Evolutionary conservation across 805 yeast species (phyloP).

Genomic region (Wickerhamiella galacta): DNA sequence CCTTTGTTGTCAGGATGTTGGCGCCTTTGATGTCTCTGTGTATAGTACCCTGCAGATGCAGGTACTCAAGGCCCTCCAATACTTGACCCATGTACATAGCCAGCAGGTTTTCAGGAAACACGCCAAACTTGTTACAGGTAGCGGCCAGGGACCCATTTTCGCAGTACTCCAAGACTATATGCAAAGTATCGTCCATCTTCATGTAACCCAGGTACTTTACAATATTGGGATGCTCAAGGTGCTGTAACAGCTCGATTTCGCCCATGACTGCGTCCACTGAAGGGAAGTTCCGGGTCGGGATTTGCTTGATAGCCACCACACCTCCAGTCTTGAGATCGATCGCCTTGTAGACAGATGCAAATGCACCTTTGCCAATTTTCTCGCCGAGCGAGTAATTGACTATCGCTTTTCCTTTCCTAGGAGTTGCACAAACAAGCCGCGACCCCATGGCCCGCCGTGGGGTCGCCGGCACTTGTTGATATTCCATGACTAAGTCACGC

Average conservation of each 20-base stretch:
- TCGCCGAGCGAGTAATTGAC: constrained; percentile 27
- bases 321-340: constrained; percentile 46
- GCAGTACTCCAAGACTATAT: constrained; percentile 45
- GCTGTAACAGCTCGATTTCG: constrained; percentile 50
- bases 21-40: constrained; percentile 71
- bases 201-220: constrained; percentile 56
- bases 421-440: constrained; percentile 14
- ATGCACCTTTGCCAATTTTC: constrained; percentile 79
- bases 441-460: constrained; percentile 13
- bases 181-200: constrained; percentile 34
- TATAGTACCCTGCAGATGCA: constrained; percentile 58
- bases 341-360: constrained; percentile 72
- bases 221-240: constrained; percentile 47
- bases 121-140: constrained; percentile 33
- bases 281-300: constrained; percentile 31
- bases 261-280: constrained; percentile 34
- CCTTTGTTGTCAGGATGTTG: constrained; percentile 43
- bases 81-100: constrained; percentile 36
- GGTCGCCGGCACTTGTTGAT: neutral
- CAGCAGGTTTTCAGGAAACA: constrained; percentile 39
- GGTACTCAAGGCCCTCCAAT: constrained; percentile 40
- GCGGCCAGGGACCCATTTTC: constrained; percentile 50
- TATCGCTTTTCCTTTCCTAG: constrained; percentile 12
- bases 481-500: neutral
- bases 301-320: constrained; percentile 66